phyloP scores from a whole-genome alignment of 192 early-diverging fungal species.

The Dispira simplex region DNA sequence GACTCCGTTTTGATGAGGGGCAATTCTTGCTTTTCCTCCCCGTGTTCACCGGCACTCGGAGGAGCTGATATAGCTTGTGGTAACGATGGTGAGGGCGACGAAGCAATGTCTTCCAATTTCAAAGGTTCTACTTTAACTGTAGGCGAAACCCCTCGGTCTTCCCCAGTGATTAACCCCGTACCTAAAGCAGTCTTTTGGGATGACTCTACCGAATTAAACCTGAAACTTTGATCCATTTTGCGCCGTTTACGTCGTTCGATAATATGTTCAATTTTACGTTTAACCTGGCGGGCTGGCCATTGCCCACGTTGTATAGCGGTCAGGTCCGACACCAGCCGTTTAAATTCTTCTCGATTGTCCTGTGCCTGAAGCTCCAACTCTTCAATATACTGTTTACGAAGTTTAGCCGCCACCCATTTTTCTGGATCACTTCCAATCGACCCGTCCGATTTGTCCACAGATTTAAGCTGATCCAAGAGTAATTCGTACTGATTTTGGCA shows the following conservation, averaged over 20 bases:
- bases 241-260: neutral
- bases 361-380: neutral
- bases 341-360: slow-evolving; percentile 6
- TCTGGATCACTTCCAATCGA: neutral
- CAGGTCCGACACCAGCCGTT: slow-evolving; percentile 5
- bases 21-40: too few relatives aligned
- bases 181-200: too few relatives aligned
- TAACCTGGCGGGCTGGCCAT: neutral
- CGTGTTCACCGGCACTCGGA: too few relatives aligned
- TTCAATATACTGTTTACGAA: slow-evolving; percentile 6
- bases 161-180: too few relatives aligned
- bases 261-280: slow-evolving; percentile 1
- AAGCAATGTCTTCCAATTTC: too few relatives aligned
- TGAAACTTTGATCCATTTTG: neutral
- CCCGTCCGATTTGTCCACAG: neutral
- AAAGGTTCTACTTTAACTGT: too few relatives aligned
- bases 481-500: neutral
- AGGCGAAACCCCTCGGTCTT: too few relatives aligned
- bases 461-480: neutral
- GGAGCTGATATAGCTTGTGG: too few relatives aligned
- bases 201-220: too few relatives aligned
- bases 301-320: neutral
- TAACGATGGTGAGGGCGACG: too few relatives aligned
- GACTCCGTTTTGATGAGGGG: too few relatives aligned
- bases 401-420: neutral